A percentile compares a stretch with the other conserved stretches of the same genome.
Evolutionary conservation across 1,284 basidiomycete genomes (phyloP).

Genomic region (Cryptococcus floricola): DNA sequence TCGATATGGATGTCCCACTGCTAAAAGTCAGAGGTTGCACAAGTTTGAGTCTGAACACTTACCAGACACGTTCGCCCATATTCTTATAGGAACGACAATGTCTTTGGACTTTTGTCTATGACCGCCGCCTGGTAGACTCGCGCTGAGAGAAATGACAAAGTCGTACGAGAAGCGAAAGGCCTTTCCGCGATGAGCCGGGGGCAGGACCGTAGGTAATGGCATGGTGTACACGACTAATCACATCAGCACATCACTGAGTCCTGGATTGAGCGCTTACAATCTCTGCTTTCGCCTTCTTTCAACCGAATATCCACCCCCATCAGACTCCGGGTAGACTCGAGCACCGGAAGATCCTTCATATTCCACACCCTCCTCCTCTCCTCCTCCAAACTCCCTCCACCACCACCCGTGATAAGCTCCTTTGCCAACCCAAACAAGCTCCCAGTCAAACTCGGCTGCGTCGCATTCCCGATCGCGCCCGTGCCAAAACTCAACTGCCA

Average conservation of each 20-base stretch:
- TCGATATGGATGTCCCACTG: slow-evolving; percentile 22
- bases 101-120: slow-evolving; percentile 37
- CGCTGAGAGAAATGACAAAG: slow-evolving; percentile 65
- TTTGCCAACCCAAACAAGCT: slow-evolving; percentile 48
- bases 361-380: slow-evolving; percentile 48
- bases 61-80: slow-evolving; percentile 44
- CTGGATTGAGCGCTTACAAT: slow-evolving; percentile 37
- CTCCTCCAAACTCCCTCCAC: slow-evolving; percentile 44
- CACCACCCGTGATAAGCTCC: slow-evolving; percentile 39
- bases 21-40: not conserved
- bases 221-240: slow-evolving; percentile 70
- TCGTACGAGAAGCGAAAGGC: slow-evolving; percentile 82
- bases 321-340: slow-evolving; percentile 43
- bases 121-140: slow-evolving; percentile 32
- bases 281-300: slow-evolving; percentile 35
- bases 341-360: slow-evolving; percentile 46
- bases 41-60: not conserved
- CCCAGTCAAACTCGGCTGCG: slow-evolving; percentile 46
- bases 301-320: slow-evolving; percentile 45
- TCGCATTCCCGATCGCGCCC: slow-evolving; percentile 40
- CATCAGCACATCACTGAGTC: not conserved
- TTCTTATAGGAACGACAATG: slow-evolving; percentile 36
- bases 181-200: slow-evolving; percentile 70
- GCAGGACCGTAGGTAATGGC: slow-evolving; percentile 60
- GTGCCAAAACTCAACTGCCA: slow-evolving; percentile 47